Evolutionary conservation across 805 yeast genomes (phyloP).

Genomic region (Yamadazyma akitaensis): DNA sequence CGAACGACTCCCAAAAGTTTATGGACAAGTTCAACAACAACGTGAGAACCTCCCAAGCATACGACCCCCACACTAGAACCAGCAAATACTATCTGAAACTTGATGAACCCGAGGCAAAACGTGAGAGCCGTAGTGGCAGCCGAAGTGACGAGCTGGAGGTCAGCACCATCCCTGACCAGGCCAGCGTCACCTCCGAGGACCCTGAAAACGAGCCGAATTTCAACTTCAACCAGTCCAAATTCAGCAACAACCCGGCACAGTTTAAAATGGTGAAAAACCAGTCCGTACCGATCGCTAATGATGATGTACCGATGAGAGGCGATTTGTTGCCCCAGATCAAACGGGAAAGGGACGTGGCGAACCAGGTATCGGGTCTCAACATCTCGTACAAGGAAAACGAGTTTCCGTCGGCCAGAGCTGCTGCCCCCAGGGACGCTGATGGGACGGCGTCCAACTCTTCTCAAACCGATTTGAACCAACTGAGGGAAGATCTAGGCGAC

Average conservation of each 20-base stretch:
- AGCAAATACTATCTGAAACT: constrained; percentile 33
- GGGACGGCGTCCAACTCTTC: no score
- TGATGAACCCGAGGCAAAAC: constrained; percentile 18
- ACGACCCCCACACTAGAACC: constrained; percentile 16
- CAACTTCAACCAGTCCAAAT: neutral
- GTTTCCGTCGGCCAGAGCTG: neutral
- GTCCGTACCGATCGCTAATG: constrained; percentile 9
- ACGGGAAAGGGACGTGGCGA: constrained; percentile 3
- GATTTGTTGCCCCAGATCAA: constrained; percentile 21
- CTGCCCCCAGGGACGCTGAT: no score
- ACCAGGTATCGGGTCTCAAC: constrained; percentile 16
- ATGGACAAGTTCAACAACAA: constrained; percentile 39
- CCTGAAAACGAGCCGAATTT: constrained; percentile 3
- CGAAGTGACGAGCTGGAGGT: constrained; percentile 17
- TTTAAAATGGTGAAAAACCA: constrained; percentile 15
- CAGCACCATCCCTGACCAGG: constrained; percentile 25
- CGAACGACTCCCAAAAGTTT: constrained; percentile 40
- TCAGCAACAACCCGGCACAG: constrained; percentile 15
- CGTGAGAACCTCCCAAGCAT: constrained; percentile 18
- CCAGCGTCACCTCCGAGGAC: constrained; percentile 19
- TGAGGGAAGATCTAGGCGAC: neutral
- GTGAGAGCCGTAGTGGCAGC: neutral
- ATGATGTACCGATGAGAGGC: constrained; percentile 26
- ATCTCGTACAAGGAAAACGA: constrained; percentile 12
- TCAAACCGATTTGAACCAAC: no score